Percentiles rank a stretch among this genome's conserved stretches.
These are phyloP conservation scores for Colletotrichum tofieldiae DNA, from an alignment of 2,329 filamentous ascomycete genomes.

Conservation along the genomic window DNA sequence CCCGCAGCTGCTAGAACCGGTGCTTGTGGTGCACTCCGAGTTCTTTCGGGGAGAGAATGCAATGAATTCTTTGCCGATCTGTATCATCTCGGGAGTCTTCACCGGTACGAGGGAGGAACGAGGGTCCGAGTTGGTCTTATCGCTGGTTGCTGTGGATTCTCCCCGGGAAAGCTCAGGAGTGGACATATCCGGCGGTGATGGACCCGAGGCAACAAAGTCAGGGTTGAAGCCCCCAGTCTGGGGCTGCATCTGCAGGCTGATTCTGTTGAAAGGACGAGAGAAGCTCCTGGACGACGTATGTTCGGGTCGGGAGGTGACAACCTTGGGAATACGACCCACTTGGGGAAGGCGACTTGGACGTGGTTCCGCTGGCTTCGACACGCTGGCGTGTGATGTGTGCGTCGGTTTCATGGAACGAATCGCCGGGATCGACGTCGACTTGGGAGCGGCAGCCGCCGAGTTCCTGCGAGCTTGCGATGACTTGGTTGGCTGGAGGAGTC, in stretches of 20 bases:
- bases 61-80: slow-evolving; percentile 75
- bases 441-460: slow-evolving; percentile 26
- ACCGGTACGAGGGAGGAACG: slow-evolving; percentile 51
- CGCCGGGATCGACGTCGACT: slow-evolving; percentile 34
- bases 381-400: slow-evolving; percentile 22
- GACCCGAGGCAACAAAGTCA: slow-evolving; percentile 60
- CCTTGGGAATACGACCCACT: slow-evolving; percentile 88
- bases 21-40: slow-evolving; percentile 72
- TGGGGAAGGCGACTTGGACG: slow-evolving; percentile 80
- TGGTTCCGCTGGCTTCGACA: slow-evolving; percentile 38
- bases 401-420: slow-evolving; percentile 40
- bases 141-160: slow-evolving; percentile 53
- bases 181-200: slow-evolving; percentile 59
- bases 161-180: slow-evolving; percentile 58
- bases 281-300: slow-evolving; percentile 84
- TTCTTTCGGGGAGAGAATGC: slow-evolving; percentile 81
- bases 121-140: slow-evolving; percentile 50
- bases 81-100: slow-evolving; percentile 51
- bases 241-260: slow-evolving; percentile 62
- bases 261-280: slow-evolving; percentile 82
- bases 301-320: slow-evolving; percentile 79
- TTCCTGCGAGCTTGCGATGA: slow-evolving; percentile 40
- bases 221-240: slow-evolving; percentile 49
- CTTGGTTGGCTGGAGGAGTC: slow-evolving; percentile 34
- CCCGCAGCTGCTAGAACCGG: slow-evolving; percentile 73